Evolutionary conservation across 139 green algal species (phyloP).

Genomic region (Chlorella sp.): DNA sequence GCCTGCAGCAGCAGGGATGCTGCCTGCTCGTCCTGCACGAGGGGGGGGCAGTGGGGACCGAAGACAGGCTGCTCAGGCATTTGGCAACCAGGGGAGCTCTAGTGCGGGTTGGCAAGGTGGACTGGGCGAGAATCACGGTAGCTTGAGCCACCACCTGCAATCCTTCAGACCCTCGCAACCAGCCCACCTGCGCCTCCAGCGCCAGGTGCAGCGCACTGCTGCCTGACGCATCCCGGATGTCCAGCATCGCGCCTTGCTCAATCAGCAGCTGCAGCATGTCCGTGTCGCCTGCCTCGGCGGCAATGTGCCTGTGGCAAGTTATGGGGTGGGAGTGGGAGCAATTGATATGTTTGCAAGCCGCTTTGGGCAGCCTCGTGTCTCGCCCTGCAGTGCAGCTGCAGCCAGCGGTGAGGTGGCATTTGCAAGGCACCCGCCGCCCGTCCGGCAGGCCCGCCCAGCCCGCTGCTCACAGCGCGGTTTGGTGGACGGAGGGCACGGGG

Average conservation of each 20-base stretch:
- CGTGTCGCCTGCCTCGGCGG: conserved; percentile 4
- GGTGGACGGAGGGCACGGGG: conserved; percentile 19
- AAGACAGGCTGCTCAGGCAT: not conserved
- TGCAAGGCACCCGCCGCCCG: not conserved
- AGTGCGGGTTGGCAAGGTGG: too few relatives aligned
- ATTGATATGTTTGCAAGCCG: too few relatives aligned
- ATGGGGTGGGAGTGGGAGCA: not conserved
- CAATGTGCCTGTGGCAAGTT: conserved; percentile 11
- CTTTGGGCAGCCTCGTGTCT: too few relatives aligned
- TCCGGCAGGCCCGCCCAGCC: not conserved
- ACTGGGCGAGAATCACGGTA: too few relatives aligned
- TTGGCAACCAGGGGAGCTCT: not conserved
- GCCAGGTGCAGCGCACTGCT: conserved; percentile 13
- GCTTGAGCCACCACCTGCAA: too few relatives aligned
- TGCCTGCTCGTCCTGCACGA: conserved; percentile 11
- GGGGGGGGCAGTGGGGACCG: too few relatives aligned
- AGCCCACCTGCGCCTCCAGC: not conserved
- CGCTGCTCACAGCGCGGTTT: not conserved
- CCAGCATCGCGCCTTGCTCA: conserved; percentile 1
- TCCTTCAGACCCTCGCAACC: too few relatives aligned
- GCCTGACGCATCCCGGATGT: not conserved
- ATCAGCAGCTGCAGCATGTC: conserved; percentile 14
- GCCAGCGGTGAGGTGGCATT: not conserved
- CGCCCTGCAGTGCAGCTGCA: not conserved
- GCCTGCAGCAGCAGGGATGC: conserved; percentile 1